A percentile compares a stretch with the other conserved stretches of the same genome.
phyloP scores from a whole-genome alignment of 768 basidiomycete genomes.

The Gymnopilus junonius region DNA sequence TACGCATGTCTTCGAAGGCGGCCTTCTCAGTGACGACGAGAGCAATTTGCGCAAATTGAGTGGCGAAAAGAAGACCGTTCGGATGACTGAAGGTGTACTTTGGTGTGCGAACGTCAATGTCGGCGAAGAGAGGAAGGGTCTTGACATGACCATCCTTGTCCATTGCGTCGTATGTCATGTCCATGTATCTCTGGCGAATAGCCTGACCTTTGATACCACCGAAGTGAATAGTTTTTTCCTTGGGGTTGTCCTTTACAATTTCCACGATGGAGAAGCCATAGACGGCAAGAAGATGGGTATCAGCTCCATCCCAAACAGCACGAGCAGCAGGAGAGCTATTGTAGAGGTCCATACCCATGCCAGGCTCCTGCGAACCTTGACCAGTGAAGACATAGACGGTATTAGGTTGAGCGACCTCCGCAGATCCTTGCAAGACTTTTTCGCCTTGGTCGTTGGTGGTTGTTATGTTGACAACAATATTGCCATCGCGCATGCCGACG shows the following conservation, averaged over 20 bases:
- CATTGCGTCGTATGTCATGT: conserved; percentile 97
- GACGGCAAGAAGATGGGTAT: conserved; percentile 89
- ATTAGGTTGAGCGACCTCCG: conserved; percentile 90
- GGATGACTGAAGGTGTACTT: conserved; percentile 99
- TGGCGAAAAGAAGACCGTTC: conserved; percentile 92
- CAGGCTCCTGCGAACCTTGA: conserved; percentile 96
- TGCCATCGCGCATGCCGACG: conserved; percentile 89
- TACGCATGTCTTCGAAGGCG: conserved; percentile 97
- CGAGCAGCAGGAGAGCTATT: conserved; percentile 90
- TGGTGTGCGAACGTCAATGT: conserved; percentile 93
- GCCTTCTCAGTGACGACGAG: conserved; percentile 98
- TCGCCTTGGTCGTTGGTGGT: conserved; percentile 85
- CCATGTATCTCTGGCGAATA: conserved; percentile 99
- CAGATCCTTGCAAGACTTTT: conserved; percentile 90
- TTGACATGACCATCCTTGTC: conserved; percentile 96
- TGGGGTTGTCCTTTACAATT: conserved; percentile 98
- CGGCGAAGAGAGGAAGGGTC: conserved; percentile 94
- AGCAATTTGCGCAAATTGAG: conserved; percentile 98
- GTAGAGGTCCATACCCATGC: conserved; percentile 99
- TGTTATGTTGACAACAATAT: conserved; percentile 89
- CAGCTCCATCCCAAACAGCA: conserved; percentile 97
- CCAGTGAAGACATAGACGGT: conserved; percentile 99
- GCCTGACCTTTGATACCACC: conserved; percentile 99
- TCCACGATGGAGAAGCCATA: conserved; percentile 99
- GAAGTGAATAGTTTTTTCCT: conserved; percentile 97